Base-by-base conservation (phyloP, 208 protist species). In the Borovskyia barvae region DNA sequence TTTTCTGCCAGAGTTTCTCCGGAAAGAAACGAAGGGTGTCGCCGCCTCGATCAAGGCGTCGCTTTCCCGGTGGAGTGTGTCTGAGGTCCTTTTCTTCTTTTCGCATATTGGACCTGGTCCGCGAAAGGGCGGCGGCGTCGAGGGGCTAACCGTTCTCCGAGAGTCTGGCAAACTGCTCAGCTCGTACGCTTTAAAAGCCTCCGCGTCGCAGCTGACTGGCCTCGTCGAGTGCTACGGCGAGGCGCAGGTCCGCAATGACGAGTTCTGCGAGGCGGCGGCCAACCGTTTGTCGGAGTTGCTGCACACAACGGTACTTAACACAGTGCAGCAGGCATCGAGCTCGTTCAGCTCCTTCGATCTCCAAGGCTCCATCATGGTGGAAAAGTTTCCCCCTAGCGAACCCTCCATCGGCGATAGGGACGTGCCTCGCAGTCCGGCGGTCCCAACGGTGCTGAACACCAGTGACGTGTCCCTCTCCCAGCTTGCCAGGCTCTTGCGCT, bases 171-270 rank as follows among this genome's bases (percentile, higher is more conserved):
- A 49, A 14, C 64, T 69, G 20, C 65, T 94, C 22, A 55, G 58
- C 9, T 35, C 36, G 20, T 85, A 81, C 51, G 78, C 83, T 41
- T 60, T 61, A 12, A 67, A 70, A 11, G 82, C 87, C 8, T 89
- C 87, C 14, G 60, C 77, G 17, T 39, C 59, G 29, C 87, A 94
- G 75, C 63, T 94, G 24, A 67, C 70, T 8, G 52, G 65, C 39
- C 62, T 94, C 14, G 70, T 85, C 47, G 61, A 67, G 45, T 88
- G 67, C 39, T 92, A 80, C 48, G 87, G 84, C 1, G 49, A 36
- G 22, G 72, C 82, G 2, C 70, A 71, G 22, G 84, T 94, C 32
- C 80, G 87, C 2, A 79, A 87, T 43, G 84, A 94, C 43, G 66
- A 68, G 6, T 86, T 94, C 39, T 91, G 84, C 66, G 71, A 76